phyloP scores from a whole-genome alignment of 345 rosid species.

The Populus davidiana region DNA sequence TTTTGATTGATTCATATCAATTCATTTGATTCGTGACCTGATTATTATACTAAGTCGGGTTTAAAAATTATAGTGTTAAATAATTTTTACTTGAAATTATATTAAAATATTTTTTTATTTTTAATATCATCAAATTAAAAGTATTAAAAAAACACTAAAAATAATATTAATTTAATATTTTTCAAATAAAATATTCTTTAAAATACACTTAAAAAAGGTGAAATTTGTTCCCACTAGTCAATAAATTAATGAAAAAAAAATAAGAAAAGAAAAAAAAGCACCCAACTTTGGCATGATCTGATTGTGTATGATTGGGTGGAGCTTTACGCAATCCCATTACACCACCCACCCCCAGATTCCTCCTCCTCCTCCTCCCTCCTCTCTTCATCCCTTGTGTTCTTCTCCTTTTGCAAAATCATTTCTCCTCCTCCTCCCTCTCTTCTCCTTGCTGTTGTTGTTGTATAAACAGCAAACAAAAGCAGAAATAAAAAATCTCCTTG shows the following conservation, averaged over 20 bases:
- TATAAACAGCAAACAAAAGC: not conserved
- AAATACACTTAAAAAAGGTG: not conserved
- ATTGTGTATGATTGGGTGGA: constrained; percentile 34
- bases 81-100: no score
- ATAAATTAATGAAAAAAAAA: not conserved
- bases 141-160: no score
- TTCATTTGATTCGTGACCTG: no score
- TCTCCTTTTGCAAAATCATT: not conserved
- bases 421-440: not conserved
- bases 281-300: constrained; percentile 15
- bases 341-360: constrained; percentile 13
- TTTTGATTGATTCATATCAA: no score
- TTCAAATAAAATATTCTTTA: no score
- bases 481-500: not conserved
- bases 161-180: no score
- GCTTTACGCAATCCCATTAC: constrained; percentile 46
- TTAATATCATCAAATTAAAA: no score
- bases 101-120: no score
- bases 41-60: no score
- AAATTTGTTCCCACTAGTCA: not conserved
- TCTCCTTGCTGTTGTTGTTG: not conserved
- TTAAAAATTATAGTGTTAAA: no score
- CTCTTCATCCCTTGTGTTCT: not conserved
- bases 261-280: not conserved
- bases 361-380: not conserved